Conservation (phyloP, 352 stramenopile genomes). For the Chrysophaeum taylorii region DNA sequence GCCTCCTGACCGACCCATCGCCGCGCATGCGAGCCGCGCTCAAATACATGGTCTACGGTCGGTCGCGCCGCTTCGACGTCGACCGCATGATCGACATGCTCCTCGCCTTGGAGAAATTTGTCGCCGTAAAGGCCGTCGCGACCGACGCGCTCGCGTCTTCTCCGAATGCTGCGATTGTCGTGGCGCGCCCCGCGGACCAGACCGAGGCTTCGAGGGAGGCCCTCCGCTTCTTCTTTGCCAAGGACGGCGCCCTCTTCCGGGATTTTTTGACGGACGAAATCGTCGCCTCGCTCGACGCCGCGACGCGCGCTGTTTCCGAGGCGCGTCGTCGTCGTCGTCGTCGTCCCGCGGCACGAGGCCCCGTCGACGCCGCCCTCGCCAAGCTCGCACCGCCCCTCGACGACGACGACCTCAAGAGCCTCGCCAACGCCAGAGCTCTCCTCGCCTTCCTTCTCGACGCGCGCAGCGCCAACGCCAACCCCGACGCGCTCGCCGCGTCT, state of each 20-base stretch:
- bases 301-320: constrained; percentile 30
- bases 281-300: constrained; percentile 53
- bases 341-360: not conserved
- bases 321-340: not conserved
- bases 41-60: constrained; percentile 68
- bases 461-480: not conserved
- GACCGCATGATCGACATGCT: constrained; percentile 69
- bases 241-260: constrained; percentile 56
- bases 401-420: not conserved
- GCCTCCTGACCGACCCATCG: constrained; percentile 57
- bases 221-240: constrained; percentile 60
- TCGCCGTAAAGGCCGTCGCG: constrained; percentile 41
- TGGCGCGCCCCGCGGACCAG: constrained; percentile 31
- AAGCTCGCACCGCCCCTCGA: not conserved
- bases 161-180: constrained; percentile 18
- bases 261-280: constrained; percentile 65
- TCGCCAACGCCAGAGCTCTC: not conserved
- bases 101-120: constrained; percentile 61
- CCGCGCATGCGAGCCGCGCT: constrained; percentile 50
- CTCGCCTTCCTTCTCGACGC: constrained; percentile 1
- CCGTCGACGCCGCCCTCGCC: not conserved
- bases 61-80: constrained; percentile 60
- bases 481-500: not conserved
- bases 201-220: constrained; percentile 46
- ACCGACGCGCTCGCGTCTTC: constrained; percentile 26